phyloP scores from a whole-genome alignment of 495 filamentous ascomycete species.

The Penicillium cosmopolitanum region DNA sequence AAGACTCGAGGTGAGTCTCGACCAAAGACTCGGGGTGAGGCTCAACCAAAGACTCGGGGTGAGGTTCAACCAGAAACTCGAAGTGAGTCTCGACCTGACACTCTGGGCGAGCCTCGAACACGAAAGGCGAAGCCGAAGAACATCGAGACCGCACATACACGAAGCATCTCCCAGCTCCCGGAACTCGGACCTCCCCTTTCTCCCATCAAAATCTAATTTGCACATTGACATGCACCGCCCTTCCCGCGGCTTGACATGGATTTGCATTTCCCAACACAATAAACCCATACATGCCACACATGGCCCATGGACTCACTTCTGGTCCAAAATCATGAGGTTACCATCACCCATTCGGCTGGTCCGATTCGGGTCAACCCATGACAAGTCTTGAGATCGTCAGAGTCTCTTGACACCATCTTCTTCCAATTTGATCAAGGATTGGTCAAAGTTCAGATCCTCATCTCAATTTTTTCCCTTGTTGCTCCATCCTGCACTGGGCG shows the following conservation, averaged over 20 bases:
- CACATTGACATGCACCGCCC: background rate
- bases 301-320: background rate
- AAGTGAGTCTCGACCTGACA: background rate
- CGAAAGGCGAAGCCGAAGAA: conserved; percentile 44
- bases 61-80: conserved; percentile 2
- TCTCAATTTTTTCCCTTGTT: background rate
- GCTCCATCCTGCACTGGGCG: conserved; percentile 3
- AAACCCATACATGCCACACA: background rate
- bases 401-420: background rate
- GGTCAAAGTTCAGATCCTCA: background rate
- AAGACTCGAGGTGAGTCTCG: conserved; percentile 26
- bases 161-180: conserved; percentile 53
- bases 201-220: conserved; percentile 59
- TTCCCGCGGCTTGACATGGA: background rate
- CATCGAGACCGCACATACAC: conserved; percentile 41
- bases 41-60: conserved; percentile 37
- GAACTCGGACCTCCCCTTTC: conserved; percentile 76
- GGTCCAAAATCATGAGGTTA: background rate
- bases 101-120: background rate
- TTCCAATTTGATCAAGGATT: background rate
- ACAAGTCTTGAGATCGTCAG: background rate
- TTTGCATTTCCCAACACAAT: background rate
- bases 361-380: conserved; percentile 14
- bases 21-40: conserved; percentile 24
- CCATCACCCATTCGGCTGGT: conserved; percentile 24